Conservation (phyloP, 2,329 filamentous ascomycete genomes). For the Zymoseptoria pseudotritici region DNA sequence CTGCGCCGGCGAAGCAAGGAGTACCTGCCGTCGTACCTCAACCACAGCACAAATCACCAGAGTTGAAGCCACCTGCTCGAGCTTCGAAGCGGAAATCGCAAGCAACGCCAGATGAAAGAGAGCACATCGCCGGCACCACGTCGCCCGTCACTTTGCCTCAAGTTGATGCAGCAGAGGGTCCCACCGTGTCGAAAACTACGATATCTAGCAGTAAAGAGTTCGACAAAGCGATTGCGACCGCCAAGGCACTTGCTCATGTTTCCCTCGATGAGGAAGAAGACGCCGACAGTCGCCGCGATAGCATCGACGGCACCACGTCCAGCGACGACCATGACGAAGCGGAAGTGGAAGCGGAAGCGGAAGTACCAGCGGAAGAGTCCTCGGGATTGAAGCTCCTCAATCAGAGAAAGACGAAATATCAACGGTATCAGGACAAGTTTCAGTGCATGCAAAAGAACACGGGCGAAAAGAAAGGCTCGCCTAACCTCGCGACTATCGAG, state of each 20-base stretch:
- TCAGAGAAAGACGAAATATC: constrained; percentile 18
- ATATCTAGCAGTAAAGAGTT: constrained; percentile 46
- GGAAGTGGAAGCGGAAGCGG: neutral
- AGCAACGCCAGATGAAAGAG: neutral
- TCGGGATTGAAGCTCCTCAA: constrained; percentile 6
- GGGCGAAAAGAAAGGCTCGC: constrained; percentile 45
- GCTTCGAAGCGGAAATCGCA: neutral
- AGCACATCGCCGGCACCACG: neutral
- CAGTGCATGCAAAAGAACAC: constrained; percentile 54
- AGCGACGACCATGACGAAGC: constrained; percentile 12
- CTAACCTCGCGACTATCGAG: constrained; percentile 69
- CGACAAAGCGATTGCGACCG: constrained; percentile 56
- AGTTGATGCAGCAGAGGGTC: neutral
- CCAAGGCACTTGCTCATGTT: constrained; percentile 54
- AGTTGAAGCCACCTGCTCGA: constrained; percentile 37
- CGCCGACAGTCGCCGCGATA: constrained; percentile 22
- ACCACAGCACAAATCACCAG: constrained; percentile 33
- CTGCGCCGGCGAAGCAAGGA: neutral
- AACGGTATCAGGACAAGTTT: constrained; percentile 37
- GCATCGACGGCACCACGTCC: constrained; percentile 16
- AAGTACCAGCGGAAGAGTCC: neutral
- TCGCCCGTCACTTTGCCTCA: neutral
- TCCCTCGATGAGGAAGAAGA: constrained; percentile 37
- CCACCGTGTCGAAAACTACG: neutral
- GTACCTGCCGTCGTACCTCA: constrained; percentile 14